Percentiles rank a stretch among this genome's conserved stretches.
These are phyloP conservation scores for Cajanus cajan DNA, from an alignment of 306 rosid genomes.

Conservation along the genomic window DNA sequence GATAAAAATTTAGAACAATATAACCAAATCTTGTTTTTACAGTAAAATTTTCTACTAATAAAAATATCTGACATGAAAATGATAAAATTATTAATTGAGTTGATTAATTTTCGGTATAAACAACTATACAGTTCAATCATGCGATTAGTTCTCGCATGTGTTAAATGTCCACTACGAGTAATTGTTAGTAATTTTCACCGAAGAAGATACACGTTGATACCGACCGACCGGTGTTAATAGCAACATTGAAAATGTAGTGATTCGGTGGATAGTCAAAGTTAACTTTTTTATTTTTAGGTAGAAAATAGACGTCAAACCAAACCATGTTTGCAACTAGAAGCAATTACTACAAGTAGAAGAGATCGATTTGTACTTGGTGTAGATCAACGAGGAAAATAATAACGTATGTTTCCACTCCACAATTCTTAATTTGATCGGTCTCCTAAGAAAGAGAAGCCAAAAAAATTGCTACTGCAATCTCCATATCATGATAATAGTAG, in stretches of 20 bases:
- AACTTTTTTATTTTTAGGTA: not conserved
- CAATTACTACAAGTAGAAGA: constrained; percentile 9
- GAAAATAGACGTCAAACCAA: not conserved
- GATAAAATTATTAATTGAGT: too few relatives aligned
- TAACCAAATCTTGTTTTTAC: too few relatives aligned
- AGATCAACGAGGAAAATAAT: too few relatives aligned
- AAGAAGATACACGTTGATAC: not conserved
- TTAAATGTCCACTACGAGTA: too few relatives aligned
- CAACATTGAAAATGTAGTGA: not conserved
- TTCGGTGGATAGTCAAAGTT: not conserved
- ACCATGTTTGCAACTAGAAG: constrained; percentile 13
- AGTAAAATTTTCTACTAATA: too few relatives aligned
- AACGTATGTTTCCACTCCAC: not conserved
- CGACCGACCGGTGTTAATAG: too few relatives aligned
- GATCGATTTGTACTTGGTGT: not conserved
- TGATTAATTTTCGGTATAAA: too few relatives aligned
- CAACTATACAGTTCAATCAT: too few relatives aligned
- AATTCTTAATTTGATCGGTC: not conserved
- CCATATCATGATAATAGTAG: not conserved
- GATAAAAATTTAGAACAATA: too few relatives aligned
- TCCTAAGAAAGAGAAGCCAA: constrained; percentile 3
- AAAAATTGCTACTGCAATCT: not conserved
- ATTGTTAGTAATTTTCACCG: too few relatives aligned
- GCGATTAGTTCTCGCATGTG: too few relatives aligned
- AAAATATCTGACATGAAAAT: too few relatives aligned